phyloP scores from a whole-genome alignment of 2,329 filamentous ascomycete species.

The Cladosporium sphaerospermum region DNA sequence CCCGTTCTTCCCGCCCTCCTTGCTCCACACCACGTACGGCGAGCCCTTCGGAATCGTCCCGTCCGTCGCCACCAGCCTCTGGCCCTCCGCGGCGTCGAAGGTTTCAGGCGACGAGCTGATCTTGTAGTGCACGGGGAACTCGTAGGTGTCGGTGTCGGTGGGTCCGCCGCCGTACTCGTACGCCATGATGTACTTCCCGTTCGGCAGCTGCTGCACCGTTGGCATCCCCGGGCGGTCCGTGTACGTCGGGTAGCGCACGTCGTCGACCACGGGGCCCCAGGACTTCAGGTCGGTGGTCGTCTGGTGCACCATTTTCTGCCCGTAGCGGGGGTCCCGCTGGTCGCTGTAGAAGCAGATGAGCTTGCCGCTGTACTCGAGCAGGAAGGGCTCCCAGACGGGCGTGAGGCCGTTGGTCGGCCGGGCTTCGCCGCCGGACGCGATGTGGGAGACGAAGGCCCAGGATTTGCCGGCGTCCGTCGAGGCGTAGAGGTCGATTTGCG shows the following conservation, averaged over 20 bases:
- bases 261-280: conserved; percentile 57
- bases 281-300: conserved; percentile 52
- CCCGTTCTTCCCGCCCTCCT: conserved; percentile 41
- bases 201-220: conserved; percentile 36
- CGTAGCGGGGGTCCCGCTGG: conserved; percentile 57
- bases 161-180: conserved; percentile 55
- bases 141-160: conserved; percentile 36
- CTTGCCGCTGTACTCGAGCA: conserved; percentile 51
- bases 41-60: conserved; percentile 40
- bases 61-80: conserved; percentile 37
- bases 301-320: conserved; percentile 65
- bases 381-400: conserved; percentile 67
- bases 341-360: conserved; percentile 66
- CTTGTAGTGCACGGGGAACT: conserved; percentile 41
- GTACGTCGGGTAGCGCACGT: conserved; percentile 58
- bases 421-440: conserved; percentile 59
- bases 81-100: conserved; percentile 37
- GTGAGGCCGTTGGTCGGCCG: conserved; percentile 60
- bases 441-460: conserved; percentile 62
- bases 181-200: conserved; percentile 54
- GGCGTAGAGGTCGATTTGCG: conserved; percentile 62
- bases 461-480: conserved; percentile 47
- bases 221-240: conserved; percentile 64
- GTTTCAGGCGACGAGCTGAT: conserved; percentile 40
- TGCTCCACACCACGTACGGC: conserved; percentile 47